Evolutionary conservation across 441 rosid genomes (phyloP).

Genomic region (Erodium trifolium): DNA sequence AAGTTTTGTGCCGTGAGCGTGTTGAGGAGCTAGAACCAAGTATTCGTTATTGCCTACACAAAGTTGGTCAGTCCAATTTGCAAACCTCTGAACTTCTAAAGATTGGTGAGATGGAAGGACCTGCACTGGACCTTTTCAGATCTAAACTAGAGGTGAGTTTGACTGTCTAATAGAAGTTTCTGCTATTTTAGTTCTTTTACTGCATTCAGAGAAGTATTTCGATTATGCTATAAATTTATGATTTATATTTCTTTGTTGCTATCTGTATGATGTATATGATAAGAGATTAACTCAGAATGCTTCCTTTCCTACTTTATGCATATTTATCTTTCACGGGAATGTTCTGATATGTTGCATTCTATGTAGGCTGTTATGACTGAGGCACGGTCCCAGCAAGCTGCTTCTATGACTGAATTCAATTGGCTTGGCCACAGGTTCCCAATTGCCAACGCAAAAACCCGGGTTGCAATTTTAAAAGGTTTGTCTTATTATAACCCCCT

Average conservation of each 20-base stretch:
- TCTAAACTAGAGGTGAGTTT: constrained; percentile 66
- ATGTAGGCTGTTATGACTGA: constrained; percentile 72
- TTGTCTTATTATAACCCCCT: constrained; percentile 5
- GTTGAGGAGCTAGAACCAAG: constrained; percentile 99
- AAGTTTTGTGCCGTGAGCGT: constrained; percentile 84
- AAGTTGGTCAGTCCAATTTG: constrained; percentile 84
- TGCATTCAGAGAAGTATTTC: neutral
- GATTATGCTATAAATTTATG: neutral
- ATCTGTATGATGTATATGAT: neutral
- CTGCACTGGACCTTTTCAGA: constrained; percentile 83
- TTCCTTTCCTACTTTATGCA: neutral
- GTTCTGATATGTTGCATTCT: neutral
- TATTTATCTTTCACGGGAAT: no score
- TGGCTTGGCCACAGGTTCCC: constrained; percentile 97
- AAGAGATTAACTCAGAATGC: neutral
- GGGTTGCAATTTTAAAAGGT: constrained; percentile 69
- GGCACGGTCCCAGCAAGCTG: constrained; percentile 74
- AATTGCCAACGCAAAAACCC: constrained; percentile 78
- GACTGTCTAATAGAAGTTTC: constrained; percentile 11
- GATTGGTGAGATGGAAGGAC: constrained; percentile 94
- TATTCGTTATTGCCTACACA: constrained; percentile 83
- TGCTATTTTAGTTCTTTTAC: constrained; percentile 2
- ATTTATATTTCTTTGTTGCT: neutral
- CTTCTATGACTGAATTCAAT: constrained; percentile 81
- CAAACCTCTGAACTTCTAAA: constrained; percentile 78